These are phyloP conservation scores for Saururus chinensis DNA, from an alignment of 164 flowering plant species.

Conservation along the genomic window DNA sequence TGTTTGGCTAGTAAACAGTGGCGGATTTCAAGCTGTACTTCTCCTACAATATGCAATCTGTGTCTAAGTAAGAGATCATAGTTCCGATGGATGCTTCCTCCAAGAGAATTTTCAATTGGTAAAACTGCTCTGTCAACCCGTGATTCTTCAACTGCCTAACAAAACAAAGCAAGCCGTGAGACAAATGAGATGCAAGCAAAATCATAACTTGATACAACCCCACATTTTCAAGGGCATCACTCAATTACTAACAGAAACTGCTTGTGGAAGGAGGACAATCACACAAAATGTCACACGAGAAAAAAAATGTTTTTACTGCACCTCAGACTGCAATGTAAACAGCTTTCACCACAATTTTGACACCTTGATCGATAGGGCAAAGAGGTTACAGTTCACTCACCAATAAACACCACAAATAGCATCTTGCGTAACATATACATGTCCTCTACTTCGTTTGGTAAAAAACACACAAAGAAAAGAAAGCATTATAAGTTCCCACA, in stretches of 20 bases:
- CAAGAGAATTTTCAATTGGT: conserved; percentile 92
- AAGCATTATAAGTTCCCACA: too few species aligned
- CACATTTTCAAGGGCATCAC: too few species aligned
- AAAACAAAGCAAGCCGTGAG: neutral
- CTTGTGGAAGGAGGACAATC: neutral
- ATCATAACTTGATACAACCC: neutral
- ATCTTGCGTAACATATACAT: too few species aligned
- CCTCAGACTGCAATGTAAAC: too few species aligned
- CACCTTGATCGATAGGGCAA: too few species aligned
- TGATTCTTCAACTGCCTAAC: conserved; percentile 84
- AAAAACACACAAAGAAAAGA: too few species aligned
- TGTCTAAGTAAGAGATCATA: conserved; percentile 88
- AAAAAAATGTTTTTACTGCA: neutral
- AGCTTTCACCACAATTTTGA: too few species aligned
- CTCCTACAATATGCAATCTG: conserved; percentile 94
- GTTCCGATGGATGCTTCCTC: conserved; percentile 95
- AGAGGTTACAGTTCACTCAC: too few species aligned
- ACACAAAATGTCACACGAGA: neutral
- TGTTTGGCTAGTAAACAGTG: conserved; percentile 86
- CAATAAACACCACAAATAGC: too few species aligned
- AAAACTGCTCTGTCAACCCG: conserved; percentile 93
- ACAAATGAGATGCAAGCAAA: neutral
- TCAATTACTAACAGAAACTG: too few species aligned
- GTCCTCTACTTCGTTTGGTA: too few species aligned
- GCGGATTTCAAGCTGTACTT: conserved; percentile 66